Evolutionary conservation across 140 eudicot genomes (phyloP).

Genomic region (Senecio squalidus): DNA sequence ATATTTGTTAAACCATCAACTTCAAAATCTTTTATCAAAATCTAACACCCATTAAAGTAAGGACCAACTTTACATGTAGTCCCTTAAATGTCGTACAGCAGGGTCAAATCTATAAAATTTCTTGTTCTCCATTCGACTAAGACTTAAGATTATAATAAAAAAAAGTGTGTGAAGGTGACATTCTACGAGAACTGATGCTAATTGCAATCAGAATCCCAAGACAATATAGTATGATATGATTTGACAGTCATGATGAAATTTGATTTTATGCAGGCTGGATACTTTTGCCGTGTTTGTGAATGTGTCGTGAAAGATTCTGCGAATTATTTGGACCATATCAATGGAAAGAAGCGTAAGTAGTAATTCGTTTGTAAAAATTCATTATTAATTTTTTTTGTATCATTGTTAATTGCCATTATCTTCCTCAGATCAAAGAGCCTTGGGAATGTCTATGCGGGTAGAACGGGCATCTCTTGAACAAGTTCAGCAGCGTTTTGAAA

Average conservation of each 20-base stretch:
- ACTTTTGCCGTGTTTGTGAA: conserved; percentile 94
- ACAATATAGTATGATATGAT: background rate
- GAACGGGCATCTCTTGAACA: conserved; percentile 96
- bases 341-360: conserved; percentile 95
- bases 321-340: conserved; percentile 93
- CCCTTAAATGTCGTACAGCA: background rate
- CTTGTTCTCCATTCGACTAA: background rate
- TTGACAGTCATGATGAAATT: background rate
- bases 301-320: conserved; percentile 99
- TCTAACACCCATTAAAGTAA: too few species aligned
- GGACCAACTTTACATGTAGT: background rate
- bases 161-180: background rate
- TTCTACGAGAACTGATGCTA: background rate
- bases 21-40: too few species aligned
- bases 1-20: too few species aligned
- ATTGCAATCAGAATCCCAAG: background rate
- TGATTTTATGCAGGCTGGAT: conserved; percentile 82
- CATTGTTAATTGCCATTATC: conserved; percentile 1
- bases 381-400: background rate
- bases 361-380: background rate
- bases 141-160: background rate
- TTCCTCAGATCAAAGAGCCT: conserved; percentile 91
- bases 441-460: conserved; percentile 98
- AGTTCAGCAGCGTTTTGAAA: conserved; percentile 92
- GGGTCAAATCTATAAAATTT: background rate